These are phyloP conservation scores for Phytophthora citrophthora DNA, from an alignment of 352 stramenopile genomes.

Conservation along the genomic window DNA sequence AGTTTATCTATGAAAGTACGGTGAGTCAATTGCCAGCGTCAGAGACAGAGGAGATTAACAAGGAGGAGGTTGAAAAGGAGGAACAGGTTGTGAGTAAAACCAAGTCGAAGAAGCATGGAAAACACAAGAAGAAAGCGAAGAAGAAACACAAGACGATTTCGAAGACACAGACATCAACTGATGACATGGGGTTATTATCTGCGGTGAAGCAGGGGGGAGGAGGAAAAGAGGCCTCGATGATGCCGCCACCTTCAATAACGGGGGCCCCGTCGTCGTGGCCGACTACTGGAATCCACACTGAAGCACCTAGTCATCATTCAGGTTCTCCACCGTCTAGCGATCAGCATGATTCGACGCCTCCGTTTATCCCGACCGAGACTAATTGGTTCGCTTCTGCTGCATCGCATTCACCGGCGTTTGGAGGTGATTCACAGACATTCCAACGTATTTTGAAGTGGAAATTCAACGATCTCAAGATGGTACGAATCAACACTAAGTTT, in stretches of 20 bases:
- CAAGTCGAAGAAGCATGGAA: conserved; percentile 40
- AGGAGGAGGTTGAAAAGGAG: background rate
- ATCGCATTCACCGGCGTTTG: conserved; percentile 30
- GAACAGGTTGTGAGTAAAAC: background rate
- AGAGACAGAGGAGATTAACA: conserved; percentile 4
- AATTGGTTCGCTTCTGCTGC: conserved; percentile 40
- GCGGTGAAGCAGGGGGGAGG: background rate
- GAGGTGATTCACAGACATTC: conserved; percentile 56
- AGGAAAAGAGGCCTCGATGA: background rate
- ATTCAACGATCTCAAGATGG: conserved; percentile 89
- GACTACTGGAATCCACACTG: background rate
- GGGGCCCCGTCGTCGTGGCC: conserved; percentile 2
- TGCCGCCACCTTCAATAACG: conserved; percentile 8
- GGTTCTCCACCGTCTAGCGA: background rate
- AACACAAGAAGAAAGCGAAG: conserved; percentile 37
- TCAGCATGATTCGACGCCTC: conserved; percentile 4
- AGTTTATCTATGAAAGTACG: conserved; percentile 88
- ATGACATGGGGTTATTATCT: conserved; percentile 4
- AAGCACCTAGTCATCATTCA: background rate
- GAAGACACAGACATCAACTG: background rate
- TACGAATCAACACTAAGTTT: conserved; percentile 17
- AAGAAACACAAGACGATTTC: conserved; percentile 21
- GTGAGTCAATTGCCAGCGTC: conserved; percentile 41
- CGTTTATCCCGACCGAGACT: conserved; percentile 20
- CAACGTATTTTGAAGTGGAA: conserved; percentile 88